Base-by-base conservation (phyloP, 192 early-diverging fungal species). In the Coemansia sp. region DNA sequence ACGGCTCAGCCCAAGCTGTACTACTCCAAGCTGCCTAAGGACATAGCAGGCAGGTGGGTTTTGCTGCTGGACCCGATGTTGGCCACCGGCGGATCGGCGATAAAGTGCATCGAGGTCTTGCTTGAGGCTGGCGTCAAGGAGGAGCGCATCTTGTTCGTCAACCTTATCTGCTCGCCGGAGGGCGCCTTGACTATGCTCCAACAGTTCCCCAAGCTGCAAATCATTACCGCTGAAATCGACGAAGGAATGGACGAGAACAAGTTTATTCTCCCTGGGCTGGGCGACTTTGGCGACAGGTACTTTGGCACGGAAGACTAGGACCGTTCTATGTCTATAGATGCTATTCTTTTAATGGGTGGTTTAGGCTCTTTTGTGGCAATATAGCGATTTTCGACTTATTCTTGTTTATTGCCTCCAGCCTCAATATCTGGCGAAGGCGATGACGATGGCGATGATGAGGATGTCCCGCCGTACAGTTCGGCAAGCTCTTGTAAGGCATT, bases 11-110 rank as follows among this genome's bases (percentile, higher is more conserved):
- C 96, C 11, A 92, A 92, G 86, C 85, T 98, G 46, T 98, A 90
- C 80, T 98, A 98, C 72, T 87, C 92, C 7, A 98, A 98, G 78
- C 84, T 98, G 29, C 96, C 96, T 32, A 88, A 88, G 59, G 96
- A 96, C 69, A 94, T 95, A 63, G 83, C 86, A 3, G 82, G 86
- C 41, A 89, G 94, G 54, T 95, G 88, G 80, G 91, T 92, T 49
- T 76, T 98, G 42, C 83, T 98, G 27, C 85, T 98, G 19, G 96
- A 98, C 64, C 96, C 96, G 25, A 98, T 98, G 96, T 89, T 98
- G 89, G 94, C 94, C 14, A 98, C 96, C 31, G 96, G 96, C 19
- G 96, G 96, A 35, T 95, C 94, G 27, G 96, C 94, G 6, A 92
- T 91, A 72, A 93, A 96, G 76, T 94, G 94, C 37, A 89, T 96